Percentiles rank a stretch among this genome's conserved stretches.
phyloP scores from a whole-genome alignment of 2,329 filamentous ascomycete genomes.

The Kalaharituber pfeilii region DNA sequence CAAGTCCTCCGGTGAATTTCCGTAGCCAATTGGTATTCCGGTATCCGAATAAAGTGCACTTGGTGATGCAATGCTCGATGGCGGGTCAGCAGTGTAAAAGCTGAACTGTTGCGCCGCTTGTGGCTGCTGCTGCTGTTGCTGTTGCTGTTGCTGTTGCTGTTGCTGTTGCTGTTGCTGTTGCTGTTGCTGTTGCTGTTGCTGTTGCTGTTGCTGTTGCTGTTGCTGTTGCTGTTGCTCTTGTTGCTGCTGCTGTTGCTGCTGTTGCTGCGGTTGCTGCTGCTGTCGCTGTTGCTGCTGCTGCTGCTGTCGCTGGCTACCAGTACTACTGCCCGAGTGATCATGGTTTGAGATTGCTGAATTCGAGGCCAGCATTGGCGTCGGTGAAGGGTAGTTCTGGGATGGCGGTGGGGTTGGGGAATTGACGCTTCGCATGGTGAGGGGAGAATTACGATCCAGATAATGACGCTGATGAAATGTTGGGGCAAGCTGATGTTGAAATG shows the following conservation, averaged over 20 bases:
- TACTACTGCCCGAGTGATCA: slow-evolving; percentile 8
- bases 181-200: slow-evolving; percentile 20
- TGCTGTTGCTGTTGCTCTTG: slow-evolving; percentile 3
- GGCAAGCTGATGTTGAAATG: neutral
- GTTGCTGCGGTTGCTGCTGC: no score
- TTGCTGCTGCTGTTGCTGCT: no score
- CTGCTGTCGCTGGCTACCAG: no score
- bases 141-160: slow-evolving; percentile 18
- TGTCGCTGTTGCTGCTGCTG: no score
- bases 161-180: slow-evolving; percentile 18
- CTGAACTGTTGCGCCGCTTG: slow-evolving; percentile 2
- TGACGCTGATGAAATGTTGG: neutral
- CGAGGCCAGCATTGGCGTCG: neutral
- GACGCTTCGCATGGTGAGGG: neutral
- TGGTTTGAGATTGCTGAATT: neutral
- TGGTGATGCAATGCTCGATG: slow-evolving; percentile 1
- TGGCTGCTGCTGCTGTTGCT: slow-evolving; percentile 17
- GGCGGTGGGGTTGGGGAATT: neutral
- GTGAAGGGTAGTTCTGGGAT: neutral
- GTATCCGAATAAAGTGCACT: neutral
- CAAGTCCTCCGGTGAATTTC: neutral
- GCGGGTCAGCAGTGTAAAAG: slow-evolving; percentile 15
- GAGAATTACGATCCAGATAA: neutral
- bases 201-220: slow-evolving; percentile 18
- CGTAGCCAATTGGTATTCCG: neutral